Base-by-base conservation (phyloP, 768 basidiomycete genomes). In the Termitomyces sp. region DNA sequence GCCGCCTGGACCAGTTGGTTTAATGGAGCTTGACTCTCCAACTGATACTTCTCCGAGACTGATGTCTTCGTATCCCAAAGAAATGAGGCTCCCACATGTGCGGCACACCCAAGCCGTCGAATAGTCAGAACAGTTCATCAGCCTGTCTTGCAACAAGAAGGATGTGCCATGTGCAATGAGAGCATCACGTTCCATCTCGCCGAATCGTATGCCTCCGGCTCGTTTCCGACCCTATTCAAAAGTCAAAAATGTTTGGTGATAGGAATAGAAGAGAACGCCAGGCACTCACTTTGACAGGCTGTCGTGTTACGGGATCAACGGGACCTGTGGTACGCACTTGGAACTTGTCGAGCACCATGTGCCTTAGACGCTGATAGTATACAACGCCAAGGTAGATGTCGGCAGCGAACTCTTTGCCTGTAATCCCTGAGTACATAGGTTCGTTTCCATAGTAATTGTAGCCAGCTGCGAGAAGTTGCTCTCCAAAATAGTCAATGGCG, bases 81-180 rank as follows among this genome's bases (percentile, higher is more conserved):
- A 94, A 63, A 98, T 91, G 51, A 99, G 79, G 66, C 91, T 94
- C 16, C 97, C 97, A 67, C 97, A 99, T 2, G 87, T 89, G 50
- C 97, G 83, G 71, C 97, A 99, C 11, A 98, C 95, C 97, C 97
- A 99, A 3, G 97, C 92, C 0, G 94, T 98, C 25, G 97, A 98
- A 71, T 98, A 99, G 72, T 99, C 97, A 25, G 96, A 98, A 68
- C 97, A 99, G 73, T 99, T 99, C 97, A 99, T 98, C 67, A 99
- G 75, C 54, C 97, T 82, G 73, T 99, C 97, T 77, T 99, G 97
- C 22, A 99, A 83, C 38, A 99, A 80, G 86, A 97, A 99, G 2
- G 95, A 94, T 13, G 97, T 97, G 42, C 97, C 97, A 70, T 99
- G 97, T 3, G 97, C 97, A 62, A 99, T 95, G 49, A 99, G 82